phyloP scores from a whole-genome alignment of 805 yeast species.

The Yarrowia hollandica region DNA sequence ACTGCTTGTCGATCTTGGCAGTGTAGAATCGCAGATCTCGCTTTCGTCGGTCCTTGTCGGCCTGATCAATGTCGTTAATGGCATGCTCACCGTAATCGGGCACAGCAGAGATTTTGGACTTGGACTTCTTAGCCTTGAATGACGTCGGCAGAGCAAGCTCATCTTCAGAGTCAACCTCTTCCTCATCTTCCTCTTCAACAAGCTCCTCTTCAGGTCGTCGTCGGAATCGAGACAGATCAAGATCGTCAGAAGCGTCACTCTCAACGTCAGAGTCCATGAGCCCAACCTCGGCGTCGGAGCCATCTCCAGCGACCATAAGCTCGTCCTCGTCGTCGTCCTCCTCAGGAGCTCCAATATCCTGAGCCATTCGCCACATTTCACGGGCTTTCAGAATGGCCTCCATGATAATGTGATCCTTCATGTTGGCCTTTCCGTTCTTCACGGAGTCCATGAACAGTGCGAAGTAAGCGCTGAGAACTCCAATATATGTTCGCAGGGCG shows the following conservation, averaged over 20 bases:
- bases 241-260: slow-evolving; percentile 32
- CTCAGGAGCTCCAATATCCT: slow-evolving; percentile 47
- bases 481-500: slow-evolving; percentile 77
- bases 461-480: slow-evolving; percentile 74
- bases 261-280: slow-evolving; percentile 34
- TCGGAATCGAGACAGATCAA: slow-evolving; percentile 27
- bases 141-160: slow-evolving; percentile 54
- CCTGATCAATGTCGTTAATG: slow-evolving; percentile 78
- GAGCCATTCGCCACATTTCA: slow-evolving; percentile 88
- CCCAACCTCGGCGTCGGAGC: slow-evolving; percentile 39
- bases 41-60: slow-evolving; percentile 79
- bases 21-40: slow-evolving; percentile 91
- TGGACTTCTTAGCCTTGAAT: slow-evolving; percentile 41
- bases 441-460: slow-evolving; percentile 66
- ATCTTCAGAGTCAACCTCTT: slow-evolving; percentile 42
- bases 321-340: slow-evolving; percentile 31
- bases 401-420: slow-evolving; percentile 91
- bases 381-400: slow-evolving; percentile 76
- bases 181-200: slow-evolving; percentile 6
- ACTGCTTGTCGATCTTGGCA: slow-evolving; percentile 78
- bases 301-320: slow-evolving; percentile 32
- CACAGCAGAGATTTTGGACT: slow-evolving; percentile 34
- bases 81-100: slow-evolving; percentile 65
- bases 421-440: slow-evolving; percentile 53
- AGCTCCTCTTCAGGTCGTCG: slow-evolving; percentile 27